Base-by-base conservation (phyloP, 495 filamentous ascomycete genomes). In the Hypoxylon crocopeplum region DNA sequence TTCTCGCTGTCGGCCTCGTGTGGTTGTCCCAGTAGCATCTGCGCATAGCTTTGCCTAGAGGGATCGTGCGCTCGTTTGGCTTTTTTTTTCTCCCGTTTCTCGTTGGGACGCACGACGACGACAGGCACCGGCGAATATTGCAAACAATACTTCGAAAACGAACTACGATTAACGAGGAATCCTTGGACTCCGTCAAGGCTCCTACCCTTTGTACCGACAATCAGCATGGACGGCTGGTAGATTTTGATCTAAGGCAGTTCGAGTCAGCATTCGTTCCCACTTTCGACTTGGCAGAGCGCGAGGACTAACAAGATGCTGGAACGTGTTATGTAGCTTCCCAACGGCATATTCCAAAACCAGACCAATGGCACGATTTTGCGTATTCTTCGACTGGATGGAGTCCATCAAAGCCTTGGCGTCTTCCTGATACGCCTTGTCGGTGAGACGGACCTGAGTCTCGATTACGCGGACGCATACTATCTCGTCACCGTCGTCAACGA, bases 91-190 rank as follows among this genome's bases (percentile, higher is more conserved):
- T 87, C 82, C 4, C 94, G 88, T 75, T 97, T 96, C 46, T 90
- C 86, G 20, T 88, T 88, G 40, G 94, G 93, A 1, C 94, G 86
- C 30, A 98, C 94, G 24, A 98, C 95, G 29, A 97, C 91, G 1
- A 97, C 93, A n/a, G 94, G 94, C 15, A 98, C 90, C 1, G 94
- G 94, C 6, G 91, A 96, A 72, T 96, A 90, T 69, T 98, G 93
- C 10, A 97, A 81, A 62, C 94, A 97, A 77, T 96, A 98, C 67
- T 97, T 97, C 21, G 92, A 96, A 49, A 98, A 92, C 0, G 92
- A 96, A 59, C 91, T 94, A 22, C 80, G 77, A 37, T 80, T 79
- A 11, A 88, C 89, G 21, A 97, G 82, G n/a, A 98, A 81, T 38
- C 90, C 89, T 73, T 97, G 92, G 22, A 98, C 83, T 41, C 94